Conservation (phyloP, 1,284 basidiomycete genomes). For the Polyporus tsugae region DNA sequence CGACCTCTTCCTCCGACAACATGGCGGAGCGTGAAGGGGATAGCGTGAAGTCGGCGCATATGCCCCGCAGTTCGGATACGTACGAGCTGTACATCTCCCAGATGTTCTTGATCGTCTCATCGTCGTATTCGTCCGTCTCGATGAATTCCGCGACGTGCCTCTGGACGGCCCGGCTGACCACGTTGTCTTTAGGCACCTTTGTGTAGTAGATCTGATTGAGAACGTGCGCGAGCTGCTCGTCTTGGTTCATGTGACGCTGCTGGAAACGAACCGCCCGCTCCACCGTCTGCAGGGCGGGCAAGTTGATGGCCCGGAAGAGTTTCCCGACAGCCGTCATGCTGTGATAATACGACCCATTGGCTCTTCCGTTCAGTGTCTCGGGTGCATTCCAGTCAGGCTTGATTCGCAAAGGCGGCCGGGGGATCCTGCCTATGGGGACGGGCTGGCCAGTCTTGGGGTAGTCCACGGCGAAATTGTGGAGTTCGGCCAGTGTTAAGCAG, state of each 20-base stretch:
- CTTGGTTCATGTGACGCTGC: conserved; percentile 30
- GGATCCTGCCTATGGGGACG: conserved; percentile 57
- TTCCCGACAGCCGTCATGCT: conserved; percentile 62
- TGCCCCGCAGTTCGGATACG: conserved; percentile 53
- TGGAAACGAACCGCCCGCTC: conserved; percentile 32
- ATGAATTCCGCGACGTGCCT: conserved; percentile 41
- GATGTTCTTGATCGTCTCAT: conserved; percentile 34
- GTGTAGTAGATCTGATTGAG: conserved; percentile 36
- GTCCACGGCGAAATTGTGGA: conserved; percentile 78
- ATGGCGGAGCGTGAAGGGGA: conserved; percentile 50
- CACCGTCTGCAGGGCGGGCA: conserved; percentile 49
- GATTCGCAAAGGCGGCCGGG: conserved; percentile 46
- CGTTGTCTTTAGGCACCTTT: conserved; percentile 30
- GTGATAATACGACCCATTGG: conserved; percentile 53
- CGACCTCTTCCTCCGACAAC: conserved; percentile 67
- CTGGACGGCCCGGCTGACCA: conserved; percentile 34
- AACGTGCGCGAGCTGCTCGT: conserved; percentile 36
- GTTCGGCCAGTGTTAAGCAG: conserved; percentile 67
- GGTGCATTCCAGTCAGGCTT: conserved; percentile 74
- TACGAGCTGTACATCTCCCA: conserved; percentile 56
- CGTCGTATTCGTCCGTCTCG: conserved; percentile 27
- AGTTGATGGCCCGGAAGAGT: conserved; percentile 63
- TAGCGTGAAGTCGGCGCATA: conserved; percentile 58
- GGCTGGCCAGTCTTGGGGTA: conserved; percentile 70
- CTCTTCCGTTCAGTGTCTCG: conserved; percentile 52